Evolutionary conservation across 1,284 basidiomycete genomes (phyloP).

Genomic region (Austropuccinia psidii): DNA sequence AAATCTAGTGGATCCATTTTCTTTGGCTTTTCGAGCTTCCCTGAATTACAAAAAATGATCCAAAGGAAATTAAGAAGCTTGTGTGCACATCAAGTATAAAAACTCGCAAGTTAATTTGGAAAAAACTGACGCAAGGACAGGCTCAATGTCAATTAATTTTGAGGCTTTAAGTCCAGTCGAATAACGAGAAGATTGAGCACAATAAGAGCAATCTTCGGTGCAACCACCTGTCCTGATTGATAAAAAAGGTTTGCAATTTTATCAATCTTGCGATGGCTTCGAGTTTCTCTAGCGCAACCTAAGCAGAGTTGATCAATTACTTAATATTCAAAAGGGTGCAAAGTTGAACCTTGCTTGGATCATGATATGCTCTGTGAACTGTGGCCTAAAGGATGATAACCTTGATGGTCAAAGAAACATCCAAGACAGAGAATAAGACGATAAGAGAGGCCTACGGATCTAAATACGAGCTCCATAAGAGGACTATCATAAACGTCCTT

Average conservation of each 20-base stretch:
- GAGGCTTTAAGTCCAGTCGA: conserved; percentile 76
- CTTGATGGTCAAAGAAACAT: background rate
- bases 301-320: conserved; percentile 47
- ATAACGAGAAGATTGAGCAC: conserved; percentile 90
- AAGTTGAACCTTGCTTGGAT: conserved; percentile 82
- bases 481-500: conserved; percentile 68
- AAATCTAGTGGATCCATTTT: conserved; percentile 90
- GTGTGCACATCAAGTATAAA: background rate
- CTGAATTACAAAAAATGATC: too few relatives aligned
- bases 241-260: background rate
- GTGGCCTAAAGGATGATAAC: conserved; percentile 46
- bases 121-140: conserved; percentile 70
- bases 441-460: conserved; percentile 57
- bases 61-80: background rate
- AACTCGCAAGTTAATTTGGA: background rate
- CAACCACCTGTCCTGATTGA: conserved; percentile 73
- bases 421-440: background rate
- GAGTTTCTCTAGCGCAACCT: too few relatives aligned
- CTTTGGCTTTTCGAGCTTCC: conserved; percentile 75
- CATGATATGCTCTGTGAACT: conserved; percentile 77
- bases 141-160: conserved; percentile 79
- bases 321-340: conserved; percentile 99
- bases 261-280: too few relatives aligned
- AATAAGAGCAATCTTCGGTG: conserved; percentile 96
- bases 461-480: conserved; percentile 75